Evolutionary conservation across 352 stramenopile genomes (phyloP), one percentile per base, ranked within the genome.

Genomic region (Phytophthora fragariae): DNA sequence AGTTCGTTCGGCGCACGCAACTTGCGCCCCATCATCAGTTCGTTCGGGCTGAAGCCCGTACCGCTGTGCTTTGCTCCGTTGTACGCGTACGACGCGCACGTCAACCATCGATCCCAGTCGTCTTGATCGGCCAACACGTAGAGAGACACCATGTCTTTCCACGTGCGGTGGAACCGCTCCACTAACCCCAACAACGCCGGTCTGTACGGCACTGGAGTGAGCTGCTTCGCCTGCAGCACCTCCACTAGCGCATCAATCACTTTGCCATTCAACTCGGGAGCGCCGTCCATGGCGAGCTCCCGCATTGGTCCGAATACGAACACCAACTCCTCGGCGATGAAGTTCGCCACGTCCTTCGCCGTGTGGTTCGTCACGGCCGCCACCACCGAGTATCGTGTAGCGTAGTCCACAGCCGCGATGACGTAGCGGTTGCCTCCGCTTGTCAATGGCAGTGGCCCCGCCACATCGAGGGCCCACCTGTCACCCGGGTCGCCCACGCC

Each of bases 1-100:
- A 70, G 11, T 5, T 63, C 63, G 54, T 63, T 58, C 11, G 62
- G 62, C 0, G 52, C 21, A 3, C 52, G 50, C 37, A 69, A 39
- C 19, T 46, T 39, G 12, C 52, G 39, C 9, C 54, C 63, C 54
- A 70, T 58, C 41, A 70, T 49, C 31, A 63, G 14, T 29, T 70
- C 37, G 27, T 70, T 70, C n/a, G 63, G 63, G n/a, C n/a, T 57
- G 41, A 31, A 63, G 3, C 44, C 44, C 27, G 63, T 70, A 6
- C 44, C 50, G 8, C 37, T 37, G 37, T 69, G 52, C 15, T 31
- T 21, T 3, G 52, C 53, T 3, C 62, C 53, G 24, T 68, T 68
- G 19, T 68, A 68, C 10, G 53, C 62, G 52, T 69, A 62, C 39
- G 35, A 35, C 0, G 52, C 52, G 17, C 39, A 69, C 1, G 35